phyloP scores from a whole-genome alignment of 352 stramenopile species.

The Globisporangium abappressorium region DNA sequence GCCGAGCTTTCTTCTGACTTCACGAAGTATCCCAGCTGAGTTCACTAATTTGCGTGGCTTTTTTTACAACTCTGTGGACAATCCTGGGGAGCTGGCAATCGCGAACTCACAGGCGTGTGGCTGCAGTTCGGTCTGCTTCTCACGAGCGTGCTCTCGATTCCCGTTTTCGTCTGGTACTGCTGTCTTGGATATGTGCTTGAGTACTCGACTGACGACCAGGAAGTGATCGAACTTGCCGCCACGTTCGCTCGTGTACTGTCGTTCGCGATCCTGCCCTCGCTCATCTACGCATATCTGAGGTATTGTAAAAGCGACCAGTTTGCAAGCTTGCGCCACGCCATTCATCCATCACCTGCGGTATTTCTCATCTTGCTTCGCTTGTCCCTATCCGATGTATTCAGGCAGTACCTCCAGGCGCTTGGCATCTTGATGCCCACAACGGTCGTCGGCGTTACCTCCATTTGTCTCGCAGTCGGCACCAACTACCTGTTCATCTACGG shows the following conservation, averaged over 20 bases:
- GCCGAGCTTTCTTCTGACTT: neutral
- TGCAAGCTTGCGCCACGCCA: too few relatives aligned
- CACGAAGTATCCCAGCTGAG: neutral
- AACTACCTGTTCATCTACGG: slow-evolving; percentile 82
- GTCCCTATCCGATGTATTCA: slow-evolving; percentile 8
- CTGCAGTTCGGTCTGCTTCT: slow-evolving; percentile 66
- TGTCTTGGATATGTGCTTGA: slow-evolving; percentile 54
- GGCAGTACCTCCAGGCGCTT: slow-evolving; percentile 72
- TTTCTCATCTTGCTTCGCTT: neutral
- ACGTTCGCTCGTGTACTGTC: slow-evolving; percentile 62
- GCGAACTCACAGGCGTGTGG: slow-evolving; percentile 69
- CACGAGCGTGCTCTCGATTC: slow-evolving; percentile 50
- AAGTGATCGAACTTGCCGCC: slow-evolving; percentile 52
- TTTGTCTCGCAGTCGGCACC: slow-evolving; percentile 45
- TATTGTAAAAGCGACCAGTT: slow-evolving; percentile 12
- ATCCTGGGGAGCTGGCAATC: slow-evolving; percentile 64
- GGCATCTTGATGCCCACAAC: slow-evolving; percentile 64
- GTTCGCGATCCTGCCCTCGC: slow-evolving; percentile 52
- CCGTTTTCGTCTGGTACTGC: slow-evolving; percentile 73
- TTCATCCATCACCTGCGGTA: too few relatives aligned
- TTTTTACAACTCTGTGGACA: slow-evolving; percentile 62
- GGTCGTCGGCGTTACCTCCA: slow-evolving; percentile 56
- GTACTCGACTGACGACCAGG: slow-evolving; percentile 57
- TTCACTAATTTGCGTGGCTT: neutral
- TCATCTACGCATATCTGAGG: slow-evolving; percentile 66